Evolutionary conservation across 2,329 filamentous ascomycete species (phyloP).

Genomic region (Cladosporium colombiae): DNA sequence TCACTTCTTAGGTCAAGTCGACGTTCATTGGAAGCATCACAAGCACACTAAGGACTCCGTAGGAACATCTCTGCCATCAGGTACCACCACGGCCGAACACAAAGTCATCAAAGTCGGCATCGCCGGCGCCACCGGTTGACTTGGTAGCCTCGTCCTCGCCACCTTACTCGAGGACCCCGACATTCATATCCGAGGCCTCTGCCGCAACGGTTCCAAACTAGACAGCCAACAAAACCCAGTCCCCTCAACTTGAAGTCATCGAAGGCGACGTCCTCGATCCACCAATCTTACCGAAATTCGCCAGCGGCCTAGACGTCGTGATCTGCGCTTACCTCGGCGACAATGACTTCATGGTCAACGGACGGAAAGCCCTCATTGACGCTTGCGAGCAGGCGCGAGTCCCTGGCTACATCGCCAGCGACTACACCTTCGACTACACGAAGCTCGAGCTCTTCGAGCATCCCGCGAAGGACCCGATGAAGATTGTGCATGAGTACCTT

Average conservation of each 20-base stretch:
- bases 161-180: conserved; percentile 34
- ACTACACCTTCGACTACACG: conserved; percentile 46
- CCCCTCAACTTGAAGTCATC: conserved; percentile 28
- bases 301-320: conserved; percentile 38
- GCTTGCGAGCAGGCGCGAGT: conserved; percentile 40
- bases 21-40: too few relatives aligned
- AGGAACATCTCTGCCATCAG: too few relatives aligned
- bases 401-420: conserved; percentile 44
- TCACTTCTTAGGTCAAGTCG: too few relatives aligned
- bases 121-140: conserved; percentile 40
- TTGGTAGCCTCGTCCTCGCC: conserved; percentile 35
- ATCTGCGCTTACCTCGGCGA: conserved; percentile 47
- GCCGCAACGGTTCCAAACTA: conserved; percentile 33
- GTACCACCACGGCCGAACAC: background rate
- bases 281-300: conserved; percentile 32
- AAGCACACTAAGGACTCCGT: too few relatives aligned
- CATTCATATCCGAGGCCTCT: conserved; percentile 33
- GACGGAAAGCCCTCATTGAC: conserved; percentile 47
- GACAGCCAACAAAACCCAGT: conserved; percentile 24
- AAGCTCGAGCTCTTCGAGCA: conserved; percentile 42
- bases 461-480: conserved; percentile 45
- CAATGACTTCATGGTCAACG: conserved; percentile 43
- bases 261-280: conserved; percentile 33
- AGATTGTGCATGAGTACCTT: conserved; percentile 42
- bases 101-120: conserved; percentile 27